Evolutionary conservation across 2,329 filamentous ascomycete genomes (phyloP).

Genomic region (Cryphonectria nitschkei): DNA sequence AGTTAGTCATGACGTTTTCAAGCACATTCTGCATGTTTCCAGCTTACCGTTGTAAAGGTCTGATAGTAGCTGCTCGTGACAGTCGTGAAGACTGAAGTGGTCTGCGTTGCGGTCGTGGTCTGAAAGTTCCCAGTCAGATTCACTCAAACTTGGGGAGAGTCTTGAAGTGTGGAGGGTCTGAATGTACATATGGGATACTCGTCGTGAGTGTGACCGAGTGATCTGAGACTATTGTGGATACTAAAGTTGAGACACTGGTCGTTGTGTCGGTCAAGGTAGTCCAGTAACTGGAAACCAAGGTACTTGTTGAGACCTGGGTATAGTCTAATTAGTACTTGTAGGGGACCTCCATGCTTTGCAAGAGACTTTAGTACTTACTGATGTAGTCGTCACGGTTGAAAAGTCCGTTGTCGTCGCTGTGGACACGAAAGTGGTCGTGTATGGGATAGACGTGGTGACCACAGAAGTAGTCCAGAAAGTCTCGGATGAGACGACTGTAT

Average conservation of each 20-base stretch:
- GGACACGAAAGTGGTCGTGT: not conserved
- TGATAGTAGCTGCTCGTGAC: slow-evolving; percentile 6
- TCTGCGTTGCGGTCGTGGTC: slow-evolving; percentile 11
- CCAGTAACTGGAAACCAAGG: slow-evolving; percentile 14
- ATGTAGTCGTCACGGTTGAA: not conserved
- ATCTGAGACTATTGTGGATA: slow-evolving; percentile 13
- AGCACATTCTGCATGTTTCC: not conserved
- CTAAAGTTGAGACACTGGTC: slow-evolving; percentile 4
- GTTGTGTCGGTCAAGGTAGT: slow-evolving; percentile 7
- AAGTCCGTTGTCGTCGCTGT: not conserved
- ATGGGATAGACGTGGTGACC: slow-evolving; percentile 8
- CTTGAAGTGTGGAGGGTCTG: not conserved
- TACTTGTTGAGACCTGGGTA: slow-evolving; percentile 4
- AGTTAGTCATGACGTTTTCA: not conserved
- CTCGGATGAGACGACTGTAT: slow-evolving; percentile 17
- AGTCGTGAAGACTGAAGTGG: not conserved
- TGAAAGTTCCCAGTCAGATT: not conserved
- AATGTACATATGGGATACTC: slow-evolving; percentile 10
- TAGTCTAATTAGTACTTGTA: not conserved
- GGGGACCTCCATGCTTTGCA: too few relatives aligned
- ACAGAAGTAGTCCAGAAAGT: slow-evolving; percentile 1
- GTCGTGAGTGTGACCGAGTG: slow-evolving; percentile 13
- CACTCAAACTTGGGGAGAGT: not conserved
- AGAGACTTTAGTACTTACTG: not conserved
- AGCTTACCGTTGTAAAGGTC: slow-evolving; percentile 12